These are phyloP conservation scores for Psidium guajava DNA, from an alignment of 345 rosid species.

Conservation along the genomic window DNA sequence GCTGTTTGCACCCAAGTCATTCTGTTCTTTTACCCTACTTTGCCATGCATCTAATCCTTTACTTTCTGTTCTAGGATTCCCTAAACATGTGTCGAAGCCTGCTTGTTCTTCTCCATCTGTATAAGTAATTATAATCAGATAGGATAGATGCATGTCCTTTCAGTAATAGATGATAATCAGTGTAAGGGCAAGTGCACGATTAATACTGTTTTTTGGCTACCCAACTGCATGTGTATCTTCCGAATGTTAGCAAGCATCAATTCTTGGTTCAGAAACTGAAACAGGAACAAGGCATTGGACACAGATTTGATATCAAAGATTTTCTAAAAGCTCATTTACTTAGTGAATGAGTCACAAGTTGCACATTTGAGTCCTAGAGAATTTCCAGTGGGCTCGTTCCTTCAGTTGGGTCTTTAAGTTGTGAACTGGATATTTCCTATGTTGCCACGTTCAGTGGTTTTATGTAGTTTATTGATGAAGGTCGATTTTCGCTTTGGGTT, in stretches of 20 bases:
- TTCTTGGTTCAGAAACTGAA: background rate
- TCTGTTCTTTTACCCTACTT: background rate
- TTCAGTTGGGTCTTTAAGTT: background rate
- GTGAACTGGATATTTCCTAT: background rate
- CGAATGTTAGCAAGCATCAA: background rate
- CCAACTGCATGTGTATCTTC: background rate
- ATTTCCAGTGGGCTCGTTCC: background rate
- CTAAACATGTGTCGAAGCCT: background rate
- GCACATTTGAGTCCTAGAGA: background rate
- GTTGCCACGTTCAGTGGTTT: background rate
- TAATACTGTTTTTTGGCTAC: background rate
- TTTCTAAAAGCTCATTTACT: background rate
- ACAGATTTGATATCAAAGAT: background rate
- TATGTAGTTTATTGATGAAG: background rate
- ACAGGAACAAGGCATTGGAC: background rate
- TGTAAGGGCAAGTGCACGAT: background rate
- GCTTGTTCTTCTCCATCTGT: background rate
- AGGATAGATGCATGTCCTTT: background rate
- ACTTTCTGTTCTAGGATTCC: background rate
- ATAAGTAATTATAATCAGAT: background rate
- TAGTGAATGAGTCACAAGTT: background rate
- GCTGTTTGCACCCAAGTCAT: background rate
- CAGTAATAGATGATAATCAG: background rate
- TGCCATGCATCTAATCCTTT: background rate
- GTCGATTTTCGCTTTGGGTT: too few relatives aligned